Evolutionary conservation across 768 basidiomycete genomes (phyloP).

Genomic region (Paxillus involutus): DNA sequence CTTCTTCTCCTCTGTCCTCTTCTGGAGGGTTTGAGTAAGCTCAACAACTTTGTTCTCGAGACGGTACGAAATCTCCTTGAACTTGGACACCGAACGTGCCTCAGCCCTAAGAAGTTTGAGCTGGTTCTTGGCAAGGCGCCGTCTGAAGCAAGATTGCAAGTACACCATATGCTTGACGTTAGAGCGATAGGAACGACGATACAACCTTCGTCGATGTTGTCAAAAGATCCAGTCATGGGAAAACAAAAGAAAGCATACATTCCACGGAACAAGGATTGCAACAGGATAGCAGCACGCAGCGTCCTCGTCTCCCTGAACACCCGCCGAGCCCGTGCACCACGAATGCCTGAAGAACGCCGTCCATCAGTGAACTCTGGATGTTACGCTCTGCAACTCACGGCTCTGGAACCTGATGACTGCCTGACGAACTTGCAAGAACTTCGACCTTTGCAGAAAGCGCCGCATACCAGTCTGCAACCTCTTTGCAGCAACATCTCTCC

Average conservation of each 20-base stretch:
- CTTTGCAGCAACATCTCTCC: constrained; percentile 72
- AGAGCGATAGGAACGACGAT: constrained; percentile 50
- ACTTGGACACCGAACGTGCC: constrained; percentile 95
- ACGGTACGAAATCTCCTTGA: constrained; percentile 97
- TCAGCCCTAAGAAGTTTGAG: constrained; percentile 83
- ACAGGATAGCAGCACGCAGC: constrained; percentile 58
- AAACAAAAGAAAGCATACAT: constrained; percentile 56
- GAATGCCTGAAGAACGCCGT: constrained; percentile 50
- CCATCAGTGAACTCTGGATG: constrained; percentile 4
- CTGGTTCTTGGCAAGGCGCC: constrained; percentile 82
- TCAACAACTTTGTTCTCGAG: constrained; percentile 99
- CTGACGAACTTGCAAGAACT: constrained; percentile 60
- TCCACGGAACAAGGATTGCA: constrained; percentile 89
- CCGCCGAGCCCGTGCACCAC: constrained; percentile 70
- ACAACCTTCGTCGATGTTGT: constrained; percentile 40
- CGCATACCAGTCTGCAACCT: constrained; percentile 75
- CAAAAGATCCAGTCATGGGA: neutral
- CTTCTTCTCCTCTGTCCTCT: constrained; percentile 88
- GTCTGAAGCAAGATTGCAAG: constrained; percentile 89
- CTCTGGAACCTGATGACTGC: constrained; percentile 78
- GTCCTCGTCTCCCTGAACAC: constrained; percentile 56
- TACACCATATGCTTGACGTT: constrained; percentile 77
- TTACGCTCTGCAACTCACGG: constrained; percentile 52
- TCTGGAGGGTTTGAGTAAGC: constrained; percentile 91
- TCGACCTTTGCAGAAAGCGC: constrained; percentile 69